phyloP scores from a whole-genome alignment of 2,329 filamentous ascomycete genomes.

The Aureobasidium melanogenum region DNA sequence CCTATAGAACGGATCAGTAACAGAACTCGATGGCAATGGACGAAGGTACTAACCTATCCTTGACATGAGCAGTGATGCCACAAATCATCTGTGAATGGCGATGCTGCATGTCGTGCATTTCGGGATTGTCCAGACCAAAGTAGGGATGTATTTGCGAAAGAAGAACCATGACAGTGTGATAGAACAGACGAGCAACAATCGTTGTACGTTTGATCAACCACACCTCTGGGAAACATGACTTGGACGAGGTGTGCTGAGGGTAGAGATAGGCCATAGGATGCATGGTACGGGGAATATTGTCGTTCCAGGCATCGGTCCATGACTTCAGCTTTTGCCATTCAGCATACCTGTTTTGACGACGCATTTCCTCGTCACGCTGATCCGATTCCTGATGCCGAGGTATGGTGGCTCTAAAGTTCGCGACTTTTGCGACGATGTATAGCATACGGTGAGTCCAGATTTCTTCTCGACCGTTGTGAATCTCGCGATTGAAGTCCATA shows the following conservation, averaged over 20 bases:
- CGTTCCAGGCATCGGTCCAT: slow-evolving; percentile 78
- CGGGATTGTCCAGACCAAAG: slow-evolving; percentile 49
- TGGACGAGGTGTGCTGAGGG: slow-evolving; percentile 55
- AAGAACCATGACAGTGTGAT: slow-evolving; percentile 76
- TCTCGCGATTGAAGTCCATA: slow-evolving; percentile 56
- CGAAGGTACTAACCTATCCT: slow-evolving; percentile 51
- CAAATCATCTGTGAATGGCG: slow-evolving; percentile 78
- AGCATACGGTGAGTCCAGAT: slow-evolving; percentile 83
- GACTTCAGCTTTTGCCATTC: slow-evolving; percentile 75
- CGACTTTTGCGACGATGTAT: slow-evolving; percentile 78
- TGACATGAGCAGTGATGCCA: slow-evolving; percentile 77
- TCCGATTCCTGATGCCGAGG: slow-evolving; percentile 52
- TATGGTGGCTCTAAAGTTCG: slow-evolving; percentile 70
- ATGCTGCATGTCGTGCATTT: slow-evolving; percentile 62
- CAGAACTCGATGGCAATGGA: background rate
- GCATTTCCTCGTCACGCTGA: slow-evolving; percentile 54
- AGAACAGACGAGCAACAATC: slow-evolving; percentile 75
- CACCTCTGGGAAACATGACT: slow-evolving; percentile 75
- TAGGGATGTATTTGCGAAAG: slow-evolving; percentile 72
- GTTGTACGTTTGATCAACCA: slow-evolving; percentile 81
- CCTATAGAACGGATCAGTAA: slow-evolving; percentile 25
- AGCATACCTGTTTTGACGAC: slow-evolving; percentile 54
- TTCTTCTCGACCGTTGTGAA: slow-evolving; percentile 60
- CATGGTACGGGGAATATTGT: slow-evolving; percentile 74
- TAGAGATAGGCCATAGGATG: slow-evolving; percentile 72